Base-by-base conservation (phyloP, 768 basidiomycete genomes). In the Naganishia vaughanmartiniae region DNA sequence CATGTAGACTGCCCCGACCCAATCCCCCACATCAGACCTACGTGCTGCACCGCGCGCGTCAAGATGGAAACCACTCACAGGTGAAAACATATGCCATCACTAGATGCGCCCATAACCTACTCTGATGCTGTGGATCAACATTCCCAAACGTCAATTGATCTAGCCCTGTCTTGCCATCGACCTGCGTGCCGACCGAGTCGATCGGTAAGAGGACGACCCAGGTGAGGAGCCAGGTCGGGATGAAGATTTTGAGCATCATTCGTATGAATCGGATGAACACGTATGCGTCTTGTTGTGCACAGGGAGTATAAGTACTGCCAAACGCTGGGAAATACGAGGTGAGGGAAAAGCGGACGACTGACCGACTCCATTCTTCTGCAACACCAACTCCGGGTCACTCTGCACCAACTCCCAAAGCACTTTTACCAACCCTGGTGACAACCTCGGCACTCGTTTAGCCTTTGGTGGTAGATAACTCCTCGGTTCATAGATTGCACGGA, bases 161-260 rank as follows among this genome's bases (percentile, higher is more conserved):
- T 71, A 96, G 83, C 3, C 89, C 88, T 0, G 80, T 80, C 67
- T 86, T 84, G 17, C 83, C 83, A 0, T 76, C 70, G 1, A 84
- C 83, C 0, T 75, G 72, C 0, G 88, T 89, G n/a, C 83, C 83
- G 5, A 82, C 85, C 5, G 84, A 78, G 6, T 88, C 87, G 74
- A 90, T 81, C 26, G 95, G 95, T 0, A 98, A 82, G 36, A 98
- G 86, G 69, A 96, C 84, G 60, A 83, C 78, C 94, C 95, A 97
- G 1, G 92, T 90, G 42, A 97, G 33, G 58, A 92, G 72, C 94
- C 92, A 99, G 76, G 96, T 91, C 28, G 96, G 94, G 7, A 94
- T 75, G 78, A 97, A 85, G 30, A 93, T 83, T 73, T 88, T 86
- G 60, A 87, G 79, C 87, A 96, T 90, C 85, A 97, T 88, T 58